Evolutionary conservation across 2,329 filamentous ascomycete genomes (phyloP).

Genomic region (Escovopsis weberi): DNA sequence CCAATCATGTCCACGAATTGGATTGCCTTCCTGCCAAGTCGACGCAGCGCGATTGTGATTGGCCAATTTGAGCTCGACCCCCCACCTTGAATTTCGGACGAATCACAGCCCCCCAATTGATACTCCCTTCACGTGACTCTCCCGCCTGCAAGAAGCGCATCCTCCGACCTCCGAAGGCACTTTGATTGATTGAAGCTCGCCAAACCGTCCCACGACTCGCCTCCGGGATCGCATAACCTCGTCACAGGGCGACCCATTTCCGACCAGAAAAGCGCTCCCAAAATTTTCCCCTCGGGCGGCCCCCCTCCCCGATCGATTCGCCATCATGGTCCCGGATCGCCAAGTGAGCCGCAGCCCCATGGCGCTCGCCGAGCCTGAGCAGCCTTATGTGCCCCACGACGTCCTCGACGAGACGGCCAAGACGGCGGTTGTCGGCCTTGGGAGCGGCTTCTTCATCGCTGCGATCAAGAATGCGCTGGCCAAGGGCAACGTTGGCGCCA

Average conservation of each 20-base stretch:
- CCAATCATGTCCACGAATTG: too few species aligned
- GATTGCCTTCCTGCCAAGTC: background rate
- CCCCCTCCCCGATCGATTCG: slow-evolving; percentile 2
- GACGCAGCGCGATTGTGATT: background rate
- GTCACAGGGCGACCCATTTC: too few species aligned
- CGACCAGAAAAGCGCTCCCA: slow-evolving; percentile 10
- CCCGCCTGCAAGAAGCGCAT: too few species aligned
- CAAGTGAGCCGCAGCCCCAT: slow-evolving; percentile 14
- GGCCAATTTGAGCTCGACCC: background rate
- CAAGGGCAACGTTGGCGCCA: slow-evolving; percentile 66
- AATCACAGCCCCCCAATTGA: slow-evolving; percentile 21
- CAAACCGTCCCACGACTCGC: background rate
- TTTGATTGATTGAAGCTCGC: slow-evolving; percentile 3
- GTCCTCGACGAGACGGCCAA: slow-evolving; percentile 53
- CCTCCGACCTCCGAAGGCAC: slow-evolving; percentile 7
- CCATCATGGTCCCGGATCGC: slow-evolving; percentile 19
- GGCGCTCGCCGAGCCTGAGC: slow-evolving; percentile 12
- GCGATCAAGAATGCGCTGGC: slow-evolving; percentile 77
- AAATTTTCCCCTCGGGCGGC: slow-evolving; percentile 3
- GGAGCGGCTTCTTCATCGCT: slow-evolving; percentile 55
- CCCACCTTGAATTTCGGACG: slow-evolving; percentile 6
- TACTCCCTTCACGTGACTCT: too few species aligned
- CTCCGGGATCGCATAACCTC: slow-evolving; percentile 3
- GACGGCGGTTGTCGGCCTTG: slow-evolving; percentile 49
- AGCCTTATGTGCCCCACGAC: slow-evolving; percentile 56